Evolutionary conservation across 345 rosid genomes (phyloP), one percentile per base, ranked within the genome.

Genomic region (Camelina hispida): DNA sequence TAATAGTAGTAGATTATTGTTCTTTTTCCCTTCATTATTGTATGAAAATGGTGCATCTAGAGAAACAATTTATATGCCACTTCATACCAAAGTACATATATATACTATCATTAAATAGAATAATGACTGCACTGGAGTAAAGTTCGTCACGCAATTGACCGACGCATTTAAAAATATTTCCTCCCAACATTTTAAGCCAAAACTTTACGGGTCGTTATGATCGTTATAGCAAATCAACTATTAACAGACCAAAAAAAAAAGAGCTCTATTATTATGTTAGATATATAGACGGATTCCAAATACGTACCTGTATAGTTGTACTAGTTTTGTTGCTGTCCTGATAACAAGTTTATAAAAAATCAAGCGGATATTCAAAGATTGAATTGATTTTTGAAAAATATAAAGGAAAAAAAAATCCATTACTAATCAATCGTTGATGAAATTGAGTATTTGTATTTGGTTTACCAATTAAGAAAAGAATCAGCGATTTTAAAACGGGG

Each of bases 81-180:
- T 40, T 7, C 34, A 40, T 38, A 38, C 23, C 8, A 14, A 20
- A 40, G 7, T 13, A 3, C 22, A 20, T 20, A 20, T 20, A 40
- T 9, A 57, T 9, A 35, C 25, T 9, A 34, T 14, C 23, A n/a
- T 34, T 58, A 9, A 34, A 14, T 58, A 18, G 32, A 37, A 22
- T 62, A 42, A 15, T 40, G 16, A 63, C 13, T 62, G 20, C 18
- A 22, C 37, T 25, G 17, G 16, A 14, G 7, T 25, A 9, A 43
- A 44, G 22, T 43, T 48, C 44, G 30, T 48, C 69, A 66, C 58
- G 28, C 28, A 47, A 30, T 64, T 64, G 42, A 50, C 68, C 68
- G 25, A 64, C n/a, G 7, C 5, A 46, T 64, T 30, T 30, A 30
- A 1, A 18, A 8, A 56, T 30, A 56, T 56, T 6, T 30, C 3